Conservation (phyloP, 768 basidiomycete species). For the Sarcodon aspratus region DNA sequence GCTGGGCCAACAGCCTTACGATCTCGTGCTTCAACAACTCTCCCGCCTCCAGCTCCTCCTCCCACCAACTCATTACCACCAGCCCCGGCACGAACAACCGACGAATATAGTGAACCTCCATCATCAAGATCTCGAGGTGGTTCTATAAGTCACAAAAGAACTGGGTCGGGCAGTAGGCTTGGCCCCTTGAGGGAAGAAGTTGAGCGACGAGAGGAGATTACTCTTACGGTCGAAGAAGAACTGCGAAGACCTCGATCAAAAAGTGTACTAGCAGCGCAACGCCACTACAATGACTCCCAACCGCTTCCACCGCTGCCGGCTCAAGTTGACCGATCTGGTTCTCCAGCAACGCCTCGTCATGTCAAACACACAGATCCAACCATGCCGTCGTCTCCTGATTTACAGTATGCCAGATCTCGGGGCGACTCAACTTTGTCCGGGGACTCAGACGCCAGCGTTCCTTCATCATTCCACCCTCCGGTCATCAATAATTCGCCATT, state of each 20-base stretch:
- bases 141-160: slow-evolving; percentile 40
- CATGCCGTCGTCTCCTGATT: slow-evolving; percentile 37
- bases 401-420: slow-evolving; percentile 38
- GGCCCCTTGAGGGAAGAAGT: slow-evolving; percentile 54
- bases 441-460: slow-evolving; percentile 17
- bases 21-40: slow-evolving; percentile 43
- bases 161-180: slow-evolving; percentile 45
- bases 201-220: slow-evolving; percentile 13
- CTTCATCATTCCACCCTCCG: slow-evolving; percentile 13
- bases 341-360: slow-evolving; percentile 6
- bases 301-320: slow-evolving; percentile 61
- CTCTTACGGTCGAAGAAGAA: slow-evolving; percentile 19
- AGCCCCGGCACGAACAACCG: slow-evolving; percentile 31
- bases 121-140: slow-evolving; percentile 31
- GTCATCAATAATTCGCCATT: slow-evolving; percentile 49
- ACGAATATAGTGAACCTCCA: slow-evolving; percentile 23
- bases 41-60: slow-evolving; percentile 57
- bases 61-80: slow-evolving; percentile 52
- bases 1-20: slow-evolving; percentile 19
- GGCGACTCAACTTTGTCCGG: slow-evolving; percentile 36
- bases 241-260: slow-evolving; percentile 6
- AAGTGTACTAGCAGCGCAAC: slow-evolving; percentile 6
- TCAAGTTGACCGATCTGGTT: slow-evolving; percentile 6
- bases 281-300: slow-evolving; percentile 31
- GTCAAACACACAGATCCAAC: slow-evolving; percentile 9